phyloP scores from a whole-genome alignment of 1,284 basidiomycete species.

The Cutaneotrichosporon spelunceum region DNA sequence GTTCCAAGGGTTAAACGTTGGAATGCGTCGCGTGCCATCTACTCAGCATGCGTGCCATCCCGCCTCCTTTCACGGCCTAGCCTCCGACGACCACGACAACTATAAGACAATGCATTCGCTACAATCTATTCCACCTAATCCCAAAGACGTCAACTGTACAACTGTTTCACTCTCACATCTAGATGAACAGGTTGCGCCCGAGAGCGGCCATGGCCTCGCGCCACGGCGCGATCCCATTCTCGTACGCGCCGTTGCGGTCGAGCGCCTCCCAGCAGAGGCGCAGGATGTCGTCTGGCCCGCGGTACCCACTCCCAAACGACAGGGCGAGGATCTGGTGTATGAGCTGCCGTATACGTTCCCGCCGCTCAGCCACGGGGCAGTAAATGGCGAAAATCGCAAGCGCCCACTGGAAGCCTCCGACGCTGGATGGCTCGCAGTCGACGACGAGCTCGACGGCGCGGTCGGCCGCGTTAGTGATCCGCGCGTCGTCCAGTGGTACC shows the following conservation, averaged over 20 bases:
- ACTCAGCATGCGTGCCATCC: no score
- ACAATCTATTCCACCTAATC: background rate
- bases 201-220: conserved; percentile 21
- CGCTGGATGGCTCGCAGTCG: conserved; percentile 18
- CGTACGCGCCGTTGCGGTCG: conserved; percentile 20
- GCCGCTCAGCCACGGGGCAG: conserved; percentile 8
- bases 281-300: conserved; percentile 20
- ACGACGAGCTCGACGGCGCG: conserved; percentile 23
- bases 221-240: conserved; percentile 28
- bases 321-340: conserved; percentile 14
- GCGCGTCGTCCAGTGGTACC: conserved; percentile 17
- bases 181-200: conserved; percentile 18
- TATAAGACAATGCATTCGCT: background rate
- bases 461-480: conserved; percentile 8
- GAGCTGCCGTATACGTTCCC: conserved; percentile 11
- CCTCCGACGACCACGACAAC: background rate
- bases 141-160: background rate
- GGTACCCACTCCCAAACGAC: conserved; percentile 20
- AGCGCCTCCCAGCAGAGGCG: conserved; percentile 21
- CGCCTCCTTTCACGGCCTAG: no score
- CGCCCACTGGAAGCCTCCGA: conserved; percentile 24
- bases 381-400: conserved; percentile 25
- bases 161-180: background rate
- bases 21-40: no score
- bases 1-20: no score